phyloP scores from a whole-genome alignment of 1,139 yeast genomes.

The Candida dubliniensis region DNA sequence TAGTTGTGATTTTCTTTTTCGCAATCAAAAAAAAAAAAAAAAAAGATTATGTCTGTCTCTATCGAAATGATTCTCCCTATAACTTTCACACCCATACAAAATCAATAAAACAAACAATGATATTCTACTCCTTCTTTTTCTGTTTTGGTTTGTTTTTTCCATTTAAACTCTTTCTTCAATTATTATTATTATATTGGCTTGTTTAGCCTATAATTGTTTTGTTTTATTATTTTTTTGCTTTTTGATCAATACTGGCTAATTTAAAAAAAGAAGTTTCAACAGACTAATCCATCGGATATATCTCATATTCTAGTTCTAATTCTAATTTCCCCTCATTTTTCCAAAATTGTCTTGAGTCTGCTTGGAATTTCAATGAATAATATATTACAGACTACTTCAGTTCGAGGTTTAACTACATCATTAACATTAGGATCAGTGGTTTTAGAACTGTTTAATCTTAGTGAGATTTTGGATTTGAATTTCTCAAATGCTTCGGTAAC shows the following conservation, averaged over 20 bases:
- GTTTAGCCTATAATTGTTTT: neutral
- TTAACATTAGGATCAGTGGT: slow-evolving; percentile 39
- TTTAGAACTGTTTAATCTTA: slow-evolving; percentile 39
- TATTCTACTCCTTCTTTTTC: slow-evolving; percentile 1
- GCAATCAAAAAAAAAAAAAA: slow-evolving; percentile 5
- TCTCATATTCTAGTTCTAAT: neutral
- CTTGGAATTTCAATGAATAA: slow-evolving; percentile 8
- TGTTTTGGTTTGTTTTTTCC: neutral
- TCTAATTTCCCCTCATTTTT: too few species aligned
- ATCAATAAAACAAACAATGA: neutral
- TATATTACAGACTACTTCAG: slow-evolving; percentile 45
- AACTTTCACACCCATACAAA: neutral
- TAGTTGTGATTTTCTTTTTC: neutral
- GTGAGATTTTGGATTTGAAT: slow-evolving; percentile 34
- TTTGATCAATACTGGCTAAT: neutral
- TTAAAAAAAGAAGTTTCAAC: neutral
- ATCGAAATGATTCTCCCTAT: neutral
- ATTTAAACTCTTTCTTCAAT: too few species aligned
- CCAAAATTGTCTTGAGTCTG: neutral
- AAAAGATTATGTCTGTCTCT: too few species aligned
- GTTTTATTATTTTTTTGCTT: too few species aligned
- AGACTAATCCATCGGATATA: neutral
- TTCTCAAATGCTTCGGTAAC: slow-evolving; percentile 35
- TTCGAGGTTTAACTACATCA: slow-evolving; percentile 37
- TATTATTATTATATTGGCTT: too few species aligned